These are phyloP conservation scores for Talaromyces funiculosus DNA, from an alignment of 2,329 filamentous ascomycete genomes.

Conservation along the genomic window DNA sequence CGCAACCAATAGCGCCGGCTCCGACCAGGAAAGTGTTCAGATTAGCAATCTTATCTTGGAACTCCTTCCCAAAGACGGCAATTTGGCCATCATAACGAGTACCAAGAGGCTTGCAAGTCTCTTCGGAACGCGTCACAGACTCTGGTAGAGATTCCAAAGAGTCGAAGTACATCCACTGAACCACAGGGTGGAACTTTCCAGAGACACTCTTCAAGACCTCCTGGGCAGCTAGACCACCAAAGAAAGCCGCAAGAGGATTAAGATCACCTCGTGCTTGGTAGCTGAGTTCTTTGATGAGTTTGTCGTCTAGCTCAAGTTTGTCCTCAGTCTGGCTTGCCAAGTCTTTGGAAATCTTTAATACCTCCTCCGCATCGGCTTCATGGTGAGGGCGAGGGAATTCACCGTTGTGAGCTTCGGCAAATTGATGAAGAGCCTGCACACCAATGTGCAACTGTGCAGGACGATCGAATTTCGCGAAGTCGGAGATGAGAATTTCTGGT, in stretches of 20 bases:
- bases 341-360: slow-evolving; percentile 68
- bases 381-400: slow-evolving; percentile 78
- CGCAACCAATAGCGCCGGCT: slow-evolving; percentile 93
- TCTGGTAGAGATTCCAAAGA: slow-evolving; percentile 90
- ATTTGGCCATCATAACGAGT: slow-evolving; percentile 96
- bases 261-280: slow-evolving; percentile 92
- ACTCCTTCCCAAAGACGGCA: slow-evolving; percentile 88
- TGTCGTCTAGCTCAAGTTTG: slow-evolving; percentile 80
- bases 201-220: slow-evolving; percentile 96
- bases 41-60: slow-evolving; percentile 88
- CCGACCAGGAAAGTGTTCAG: slow-evolving; percentile 91
- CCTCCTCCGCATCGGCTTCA: slow-evolving; percentile 71
- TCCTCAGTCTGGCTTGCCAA: slow-evolving; percentile 63
- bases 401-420: slow-evolving; percentile 64
- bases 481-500: slow-evolving; percentile 84
- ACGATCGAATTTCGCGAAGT: slow-evolving; percentile 96
- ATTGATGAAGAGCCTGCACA: slow-evolving; percentile 86
- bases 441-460: slow-evolving; percentile 87
- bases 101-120: slow-evolving; percentile 77
- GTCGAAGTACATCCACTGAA: slow-evolving; percentile 96
- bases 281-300: slow-evolving; percentile 84
- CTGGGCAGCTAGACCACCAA: slow-evolving; percentile 87
- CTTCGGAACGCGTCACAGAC: slow-evolving; percentile 68
- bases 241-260: slow-evolving; percentile 88
- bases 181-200: slow-evolving; percentile 93